Conservation (phyloP, 2,329 filamentous ascomycete genomes). For the Phyllosticta paracitricarpa region DNA sequence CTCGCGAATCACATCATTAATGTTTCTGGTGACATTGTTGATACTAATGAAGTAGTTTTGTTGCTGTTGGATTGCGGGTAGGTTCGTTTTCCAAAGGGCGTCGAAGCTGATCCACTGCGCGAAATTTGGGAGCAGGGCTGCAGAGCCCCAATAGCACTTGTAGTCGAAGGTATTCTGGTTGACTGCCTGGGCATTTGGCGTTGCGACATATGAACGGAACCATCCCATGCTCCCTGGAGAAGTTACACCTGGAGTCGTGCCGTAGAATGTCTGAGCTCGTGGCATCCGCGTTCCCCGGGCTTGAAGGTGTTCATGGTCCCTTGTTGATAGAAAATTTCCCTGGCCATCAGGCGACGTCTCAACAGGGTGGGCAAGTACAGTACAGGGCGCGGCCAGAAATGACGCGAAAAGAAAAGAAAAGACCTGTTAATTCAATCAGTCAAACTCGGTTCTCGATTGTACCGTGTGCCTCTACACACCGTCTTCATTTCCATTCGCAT, state of each 20-base stretch:
- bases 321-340: background rate
- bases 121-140: background rate
- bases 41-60: background rate
- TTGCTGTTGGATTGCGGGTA: background rate
- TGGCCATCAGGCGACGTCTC: background rate
- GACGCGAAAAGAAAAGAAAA: background rate
- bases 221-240: background rate
- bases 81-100: background rate
- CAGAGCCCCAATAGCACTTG: background rate
- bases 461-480: background rate
- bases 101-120: background rate
- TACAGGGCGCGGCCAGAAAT: background rate
- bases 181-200: background rate
- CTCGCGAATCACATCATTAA: background rate
- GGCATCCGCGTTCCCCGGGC: background rate
- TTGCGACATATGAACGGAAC: background rate
- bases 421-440: background rate
- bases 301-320: background rate
- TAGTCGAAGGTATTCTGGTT: background rate
- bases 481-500: background rate
- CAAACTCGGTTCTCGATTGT: background rate
- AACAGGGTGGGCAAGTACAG: background rate
- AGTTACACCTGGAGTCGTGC: background rate
- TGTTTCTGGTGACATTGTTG: background rate
- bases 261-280: background rate